phyloP scores from a whole-genome alignment of 2,329 filamentous ascomycete species.

The Aspergillus latus region DNA sequence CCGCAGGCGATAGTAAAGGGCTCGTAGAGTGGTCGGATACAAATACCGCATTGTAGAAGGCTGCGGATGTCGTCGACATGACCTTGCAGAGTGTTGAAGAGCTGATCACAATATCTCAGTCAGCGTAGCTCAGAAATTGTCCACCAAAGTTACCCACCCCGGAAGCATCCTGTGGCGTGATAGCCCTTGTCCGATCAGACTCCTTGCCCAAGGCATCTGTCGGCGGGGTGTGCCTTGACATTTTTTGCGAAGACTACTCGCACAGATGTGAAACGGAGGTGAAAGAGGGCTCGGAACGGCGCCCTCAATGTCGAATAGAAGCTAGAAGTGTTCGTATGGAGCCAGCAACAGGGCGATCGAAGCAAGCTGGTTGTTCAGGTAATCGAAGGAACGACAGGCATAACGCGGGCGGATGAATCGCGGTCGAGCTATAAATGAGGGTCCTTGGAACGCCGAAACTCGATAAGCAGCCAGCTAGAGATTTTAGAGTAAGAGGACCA shows the following conservation, averaged over 20 bases:
- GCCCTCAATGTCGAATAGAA: not conserved
- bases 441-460: not conserved
- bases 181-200: constrained; percentile 9
- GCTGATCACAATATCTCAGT: constrained; percentile 28
- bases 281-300: not conserved
- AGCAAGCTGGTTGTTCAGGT: constrained; percentile 1
- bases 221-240: constrained; percentile 18
- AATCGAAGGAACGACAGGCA: constrained; percentile 5
- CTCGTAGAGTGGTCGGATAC: constrained; percentile 67
- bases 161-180: constrained; percentile 26
- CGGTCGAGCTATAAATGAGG: constrained; percentile 3
- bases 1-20: constrained; percentile 68
- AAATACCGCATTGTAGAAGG: constrained; percentile 67
- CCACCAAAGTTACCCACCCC: constrained; percentile 28
- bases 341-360: constrained; percentile 1
- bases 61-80: constrained; percentile 63
- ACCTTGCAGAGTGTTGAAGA: constrained; percentile 46
- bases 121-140: not conserved
- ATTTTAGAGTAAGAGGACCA: not conserved
- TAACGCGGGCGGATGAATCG: constrained; percentile 3
- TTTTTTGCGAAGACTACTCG: constrained; percentile 7
- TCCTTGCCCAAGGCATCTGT: constrained; percentile 13
- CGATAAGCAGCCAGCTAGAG: not conserved
- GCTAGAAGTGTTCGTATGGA: not conserved
- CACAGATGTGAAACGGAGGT: not conserved